These are phyloP conservation scores for Nitzschia inconspicua DNA, from an alignment of 108 stramenopile species.

Conservation along the genomic window DNA sequence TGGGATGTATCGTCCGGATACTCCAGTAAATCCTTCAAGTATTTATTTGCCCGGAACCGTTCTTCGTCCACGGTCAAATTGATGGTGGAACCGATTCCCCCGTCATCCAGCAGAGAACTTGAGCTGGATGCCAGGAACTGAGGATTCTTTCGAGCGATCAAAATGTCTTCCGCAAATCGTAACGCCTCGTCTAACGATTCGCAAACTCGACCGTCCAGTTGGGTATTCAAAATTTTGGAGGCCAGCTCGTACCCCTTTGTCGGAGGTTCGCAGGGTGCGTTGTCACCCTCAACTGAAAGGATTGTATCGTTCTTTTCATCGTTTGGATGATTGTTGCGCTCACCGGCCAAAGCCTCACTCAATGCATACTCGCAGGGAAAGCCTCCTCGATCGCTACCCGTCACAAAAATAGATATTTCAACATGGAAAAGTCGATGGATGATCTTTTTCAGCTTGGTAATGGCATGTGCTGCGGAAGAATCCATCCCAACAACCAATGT, in stretches of 20 bases:
- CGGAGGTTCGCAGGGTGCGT: conserved; percentile 2
- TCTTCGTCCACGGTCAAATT: conserved; percentile 18
- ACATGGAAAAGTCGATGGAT: conserved; percentile 43
- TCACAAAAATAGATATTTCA: conserved; percentile 60
- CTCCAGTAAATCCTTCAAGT: conserved; percentile 31
- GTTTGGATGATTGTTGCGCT: background rate
- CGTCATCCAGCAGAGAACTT: conserved; percentile 5
- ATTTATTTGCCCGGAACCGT: conserved; percentile 21
- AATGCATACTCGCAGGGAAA: conserved; percentile 66
- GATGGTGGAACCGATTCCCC: background rate
- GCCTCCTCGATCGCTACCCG: conserved; percentile 43
- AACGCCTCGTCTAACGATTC: conserved; percentile 59
- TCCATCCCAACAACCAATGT: conserved; percentile 72
- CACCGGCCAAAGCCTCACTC: conserved; percentile 26
- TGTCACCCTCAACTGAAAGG: background rate
- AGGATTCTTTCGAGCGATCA: conserved; percentile 52
- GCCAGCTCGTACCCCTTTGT: conserved; percentile 14
- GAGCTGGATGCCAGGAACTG: background rate
- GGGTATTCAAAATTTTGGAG: conserved; percentile 7
- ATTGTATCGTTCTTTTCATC: background rate
- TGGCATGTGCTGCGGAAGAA: conserved; percentile 65
- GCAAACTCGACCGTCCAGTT: conserved; percentile 43
- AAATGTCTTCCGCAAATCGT: conserved; percentile 63
- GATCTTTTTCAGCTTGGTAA: conserved; percentile 56
- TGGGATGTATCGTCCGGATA: background rate